Conservation (phyloP, 208 protist species). For the Trypanosoma boissoni region DNA sequence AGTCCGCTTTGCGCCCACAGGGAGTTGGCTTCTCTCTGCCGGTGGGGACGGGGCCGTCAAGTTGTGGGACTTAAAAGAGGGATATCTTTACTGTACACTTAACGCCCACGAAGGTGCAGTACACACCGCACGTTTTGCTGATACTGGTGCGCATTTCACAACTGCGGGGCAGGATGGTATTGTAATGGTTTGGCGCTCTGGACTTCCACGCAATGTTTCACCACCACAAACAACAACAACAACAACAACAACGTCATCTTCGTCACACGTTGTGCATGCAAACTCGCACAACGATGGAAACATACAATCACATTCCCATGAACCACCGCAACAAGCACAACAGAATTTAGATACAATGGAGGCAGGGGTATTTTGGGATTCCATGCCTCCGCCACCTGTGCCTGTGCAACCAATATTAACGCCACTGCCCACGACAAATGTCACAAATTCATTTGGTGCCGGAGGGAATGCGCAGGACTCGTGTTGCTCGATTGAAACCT, state of each 20-base stretch:
- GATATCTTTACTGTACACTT: constrained; percentile 82
- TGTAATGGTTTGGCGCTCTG: constrained; percentile 82
- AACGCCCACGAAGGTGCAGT: constrained; percentile 78
- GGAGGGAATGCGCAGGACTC: not conserved
- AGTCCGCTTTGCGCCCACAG: constrained; percentile 70
- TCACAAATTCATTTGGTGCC: too few species aligned
- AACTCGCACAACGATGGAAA: too few species aligned
- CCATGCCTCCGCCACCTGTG: too few species aligned
- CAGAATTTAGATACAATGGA: too few species aligned
- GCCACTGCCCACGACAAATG: too few species aligned
- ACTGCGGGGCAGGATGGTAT: constrained; percentile 69
- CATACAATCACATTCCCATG: too few species aligned
- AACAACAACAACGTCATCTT: not conserved
- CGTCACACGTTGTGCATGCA: too few species aligned
- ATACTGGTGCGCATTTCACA: constrained; percentile 54
- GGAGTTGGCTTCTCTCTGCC: constrained; percentile 77
- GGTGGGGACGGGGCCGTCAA: constrained; percentile 75
- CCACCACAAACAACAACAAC: constrained; percentile 5
- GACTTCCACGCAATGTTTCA: constrained; percentile 27
- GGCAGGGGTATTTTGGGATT: too few species aligned
- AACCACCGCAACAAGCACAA: too few species aligned
- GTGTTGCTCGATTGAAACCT: constrained; percentile 13
- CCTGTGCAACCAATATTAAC: too few species aligned
- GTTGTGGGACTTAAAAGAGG: constrained; percentile 86
- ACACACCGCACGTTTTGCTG: constrained; percentile 44